Evolutionary conservation across 2,329 filamentous ascomycete genomes (phyloP).

Genomic region (Trichophyton simii): DNA sequence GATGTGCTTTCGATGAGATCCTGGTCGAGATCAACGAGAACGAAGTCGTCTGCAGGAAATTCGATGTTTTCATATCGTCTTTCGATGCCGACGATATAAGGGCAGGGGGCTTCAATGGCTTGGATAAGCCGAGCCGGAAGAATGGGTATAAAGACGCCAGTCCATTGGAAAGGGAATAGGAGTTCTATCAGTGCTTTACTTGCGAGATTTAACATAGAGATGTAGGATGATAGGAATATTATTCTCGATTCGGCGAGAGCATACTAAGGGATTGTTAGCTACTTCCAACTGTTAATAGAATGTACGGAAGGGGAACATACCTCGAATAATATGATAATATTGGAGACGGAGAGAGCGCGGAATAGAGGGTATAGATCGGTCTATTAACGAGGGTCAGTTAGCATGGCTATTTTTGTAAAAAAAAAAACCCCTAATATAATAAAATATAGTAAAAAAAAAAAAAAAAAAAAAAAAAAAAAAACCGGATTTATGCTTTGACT

Average conservation of each 20-base stretch:
- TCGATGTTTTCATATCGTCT: slow-evolving; percentile 54
- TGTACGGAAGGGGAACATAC: slow-evolving; percentile 15
- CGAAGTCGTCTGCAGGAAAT: slow-evolving; percentile 88
- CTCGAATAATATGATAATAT: slow-evolving; percentile 84
- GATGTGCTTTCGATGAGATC: slow-evolving; percentile 78
- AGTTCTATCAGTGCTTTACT: slow-evolving; percentile 76
- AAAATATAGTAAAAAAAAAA: neutral
- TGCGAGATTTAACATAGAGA: slow-evolving; percentile 87
- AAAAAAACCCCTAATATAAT: neutral
- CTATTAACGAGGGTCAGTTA: slow-evolving; percentile 15
- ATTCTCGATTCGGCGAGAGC: slow-evolving; percentile 87
- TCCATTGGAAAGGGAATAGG: slow-evolving; percentile 84
- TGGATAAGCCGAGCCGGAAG: slow-evolving; percentile 78
- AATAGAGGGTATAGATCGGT: slow-evolving; percentile 91
- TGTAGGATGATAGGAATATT: slow-evolving; percentile 89
- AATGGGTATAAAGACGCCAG: slow-evolving; percentile 85
- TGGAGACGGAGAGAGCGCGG: slow-evolving; percentile 75
- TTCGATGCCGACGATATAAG: slow-evolving; percentile 94
- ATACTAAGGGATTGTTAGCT: slow-evolving; percentile 38
- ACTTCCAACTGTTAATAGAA: neutral
- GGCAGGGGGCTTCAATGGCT: slow-evolving; percentile 85
- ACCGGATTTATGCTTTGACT: slow-evolving; percentile 8
- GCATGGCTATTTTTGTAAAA: neutral
- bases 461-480: neutral
- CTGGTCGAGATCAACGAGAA: slow-evolving; percentile 83